Percentiles rank a stretch among this genome's conserved stretches.
Conservation (phyloP, 2,329 filamentous ascomycete species). For the Fusarium albosuccineum region DNA sequence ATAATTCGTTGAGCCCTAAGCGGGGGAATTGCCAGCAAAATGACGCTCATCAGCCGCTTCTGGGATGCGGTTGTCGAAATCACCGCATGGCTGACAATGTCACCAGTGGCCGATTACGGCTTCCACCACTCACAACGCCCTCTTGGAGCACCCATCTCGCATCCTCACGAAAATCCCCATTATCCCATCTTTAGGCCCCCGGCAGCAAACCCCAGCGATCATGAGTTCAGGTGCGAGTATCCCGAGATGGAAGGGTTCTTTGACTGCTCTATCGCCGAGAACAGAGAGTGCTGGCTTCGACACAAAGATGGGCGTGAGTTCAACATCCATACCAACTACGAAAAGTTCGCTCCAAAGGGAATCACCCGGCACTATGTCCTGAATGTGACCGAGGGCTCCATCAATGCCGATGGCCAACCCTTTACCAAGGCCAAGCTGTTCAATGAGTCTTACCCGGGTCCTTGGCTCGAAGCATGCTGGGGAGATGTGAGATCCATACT, state of each 20-base stretch:
- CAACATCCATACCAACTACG: constrained; percentile 47
- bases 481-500: constrained; percentile 37
- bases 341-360: constrained; percentile 35
- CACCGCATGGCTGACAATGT: constrained; percentile 38
- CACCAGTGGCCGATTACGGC: constrained; percentile 19
- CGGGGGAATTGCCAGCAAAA: background rate
- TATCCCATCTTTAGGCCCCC: constrained; percentile 31
- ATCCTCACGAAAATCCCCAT: background rate
- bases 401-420: constrained; percentile 42
- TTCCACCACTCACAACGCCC: constrained; percentile 24
- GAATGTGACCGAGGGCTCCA: constrained; percentile 28
- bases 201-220: constrained; percentile 17
- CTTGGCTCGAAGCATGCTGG: constrained; percentile 48
- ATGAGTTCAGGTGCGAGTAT: constrained; percentile 46
- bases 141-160: constrained; percentile 13
- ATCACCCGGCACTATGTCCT: constrained; percentile 40
- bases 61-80: constrained; percentile 37
- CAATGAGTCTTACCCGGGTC: constrained; percentile 45
- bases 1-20: background rate
- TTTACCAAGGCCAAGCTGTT: constrained; percentile 44
- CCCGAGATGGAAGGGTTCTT: constrained; percentile 41
- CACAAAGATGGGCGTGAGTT: constrained; percentile 38
- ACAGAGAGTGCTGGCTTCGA: constrained; percentile 47
- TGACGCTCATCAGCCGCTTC: constrained; percentile 35
- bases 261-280: constrained; percentile 40